Evolutionary conservation across 23 red algal genomes (phyloP).

Genomic region (Gracilaria gracilis): DNA sequence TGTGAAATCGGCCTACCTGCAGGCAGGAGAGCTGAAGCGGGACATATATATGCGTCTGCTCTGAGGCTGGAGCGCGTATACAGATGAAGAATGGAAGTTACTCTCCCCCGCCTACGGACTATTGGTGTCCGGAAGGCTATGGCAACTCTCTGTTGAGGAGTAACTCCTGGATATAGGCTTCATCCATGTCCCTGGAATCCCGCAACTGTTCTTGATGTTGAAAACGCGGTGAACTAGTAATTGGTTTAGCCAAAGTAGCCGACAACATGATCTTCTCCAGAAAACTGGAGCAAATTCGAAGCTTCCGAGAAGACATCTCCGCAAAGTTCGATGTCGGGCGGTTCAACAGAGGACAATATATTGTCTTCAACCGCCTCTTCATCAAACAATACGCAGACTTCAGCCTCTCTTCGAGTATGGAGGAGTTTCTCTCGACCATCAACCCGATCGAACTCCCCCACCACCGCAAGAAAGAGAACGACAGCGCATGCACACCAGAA

Average conservation of each 20-base stretch:
- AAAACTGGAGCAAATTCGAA: not conserved
- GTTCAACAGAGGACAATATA: not conserved
- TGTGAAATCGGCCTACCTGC: slow-evolving; percentile 34
- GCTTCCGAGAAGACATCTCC: not conserved
- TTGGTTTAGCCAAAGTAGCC: slow-evolving; percentile 36
- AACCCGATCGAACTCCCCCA: not conserved
- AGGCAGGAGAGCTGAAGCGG: not conserved
- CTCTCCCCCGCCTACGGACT: slow-evolving; percentile 33
- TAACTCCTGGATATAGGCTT: not conserved
- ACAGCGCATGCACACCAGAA: not conserved
- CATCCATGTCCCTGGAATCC: slow-evolving; percentile 12
- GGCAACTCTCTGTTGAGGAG: slow-evolving; percentile 31
- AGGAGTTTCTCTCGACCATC: slow-evolving; percentile 20
- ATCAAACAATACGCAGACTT: not conserved
- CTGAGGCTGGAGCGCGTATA: not conserved
- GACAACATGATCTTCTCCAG: slow-evolving; percentile 34
- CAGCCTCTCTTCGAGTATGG: not conserved
- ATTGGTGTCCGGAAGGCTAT: slow-evolving; percentile 42
- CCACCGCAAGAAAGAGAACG: not conserved
- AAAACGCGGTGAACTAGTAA: not conserved
- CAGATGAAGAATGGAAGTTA: slow-evolving; percentile 21
- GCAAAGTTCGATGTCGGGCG: slow-evolving; percentile 16
- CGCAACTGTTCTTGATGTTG: slow-evolving; percentile 35
- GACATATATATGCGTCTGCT: not conserved
- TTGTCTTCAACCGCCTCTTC: slow-evolving; percentile 22